A percentile compares a stretch with the other conserved stretches of the same genome.
phyloP scores from a whole-genome alignment of 441 rosid species.

The Brassica balearica region DNA sequence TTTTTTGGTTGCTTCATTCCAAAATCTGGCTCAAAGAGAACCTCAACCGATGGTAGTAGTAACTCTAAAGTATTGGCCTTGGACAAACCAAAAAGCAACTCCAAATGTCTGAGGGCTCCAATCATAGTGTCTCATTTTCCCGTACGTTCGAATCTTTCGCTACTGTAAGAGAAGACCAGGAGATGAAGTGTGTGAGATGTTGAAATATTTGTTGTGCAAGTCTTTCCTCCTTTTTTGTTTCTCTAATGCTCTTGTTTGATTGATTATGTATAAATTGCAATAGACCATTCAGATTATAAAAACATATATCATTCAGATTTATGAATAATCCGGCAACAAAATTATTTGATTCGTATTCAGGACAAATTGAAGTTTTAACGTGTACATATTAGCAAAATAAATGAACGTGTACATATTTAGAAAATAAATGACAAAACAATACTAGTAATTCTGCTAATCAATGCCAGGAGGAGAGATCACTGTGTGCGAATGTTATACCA shows the following conservation, averaged over 20 bases:
- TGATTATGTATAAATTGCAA: background rate
- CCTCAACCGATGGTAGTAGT: constrained; percentile 27
- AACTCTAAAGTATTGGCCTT: constrained; percentile 14
- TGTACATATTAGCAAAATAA: too few species aligned
- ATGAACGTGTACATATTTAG: too few species aligned
- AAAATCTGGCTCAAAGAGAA: constrained; percentile 13
- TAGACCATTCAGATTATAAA: background rate
- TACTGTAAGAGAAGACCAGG: constrained; percentile 17
- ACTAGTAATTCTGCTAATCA: too few species aligned
- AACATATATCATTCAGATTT: too few species aligned
- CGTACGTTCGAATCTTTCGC: constrained; percentile 38
- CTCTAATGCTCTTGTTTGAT: background rate
- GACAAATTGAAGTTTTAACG: too few species aligned
- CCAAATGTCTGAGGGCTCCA: constrained; percentile 28
- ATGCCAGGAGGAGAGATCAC: too few species aligned
- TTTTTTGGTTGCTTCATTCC: constrained; percentile 28
- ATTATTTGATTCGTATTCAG: too few species aligned
- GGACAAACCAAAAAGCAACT: constrained; percentile 33
- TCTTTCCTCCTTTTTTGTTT: background rate
- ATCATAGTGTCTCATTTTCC: constrained; percentile 33
- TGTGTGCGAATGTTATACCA: too few species aligned
- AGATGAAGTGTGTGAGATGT: background rate
- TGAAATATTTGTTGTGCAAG: background rate
- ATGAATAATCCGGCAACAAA: too few species aligned
- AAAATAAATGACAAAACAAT: too few species aligned